Percentiles rank a stretch among this genome's conserved stretches.
These are phyloP conservation scores for Rubia tinctorum DNA, from an alignment of 305 asterid species.

Conservation along the genomic window DNA sequence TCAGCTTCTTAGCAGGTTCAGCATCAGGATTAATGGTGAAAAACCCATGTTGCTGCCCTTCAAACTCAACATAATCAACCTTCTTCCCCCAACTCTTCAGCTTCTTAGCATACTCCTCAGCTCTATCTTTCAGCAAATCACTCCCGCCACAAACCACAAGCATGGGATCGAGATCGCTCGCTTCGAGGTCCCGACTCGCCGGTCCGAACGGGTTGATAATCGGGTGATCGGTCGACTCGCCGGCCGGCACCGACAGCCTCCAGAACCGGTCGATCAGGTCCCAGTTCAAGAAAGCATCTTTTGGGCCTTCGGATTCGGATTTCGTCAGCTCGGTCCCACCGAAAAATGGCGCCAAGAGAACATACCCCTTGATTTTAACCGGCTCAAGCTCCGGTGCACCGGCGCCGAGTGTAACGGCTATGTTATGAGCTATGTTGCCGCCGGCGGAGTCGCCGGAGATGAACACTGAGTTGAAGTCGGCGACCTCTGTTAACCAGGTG, in stretches of 20 bases:
- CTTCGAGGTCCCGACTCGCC: slow-evolving; percentile 37
- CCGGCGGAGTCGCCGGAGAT: slow-evolving; percentile 82
- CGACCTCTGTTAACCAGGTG: slow-evolving; percentile 49
- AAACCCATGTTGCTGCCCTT: slow-evolving; percentile 83
- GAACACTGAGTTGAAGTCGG: slow-evolving; percentile 51
- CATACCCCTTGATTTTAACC: slow-evolving; percentile 56
- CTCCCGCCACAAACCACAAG: slow-evolving; percentile 55
- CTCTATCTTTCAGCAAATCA: slow-evolving; percentile 68
- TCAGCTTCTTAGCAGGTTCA: slow-evolving; percentile 37
- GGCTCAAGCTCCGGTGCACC: slow-evolving; percentile 45
- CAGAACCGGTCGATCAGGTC: slow-evolving; percentile 82
- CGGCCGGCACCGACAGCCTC: slow-evolving; percentile 59
- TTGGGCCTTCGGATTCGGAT: slow-evolving; percentile 65
- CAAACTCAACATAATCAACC: slow-evolving; percentile 63
- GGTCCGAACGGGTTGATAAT: slow-evolving; percentile 72
- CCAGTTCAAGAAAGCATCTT: slow-evolving; percentile 58
- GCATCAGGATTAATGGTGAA: slow-evolving; percentile 61
- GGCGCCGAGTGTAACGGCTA: slow-evolving; percentile 47
- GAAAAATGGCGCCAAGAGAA: slow-evolving; percentile 60
- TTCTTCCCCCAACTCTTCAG: slow-evolving; percentile 51
- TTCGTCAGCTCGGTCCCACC: slow-evolving; percentile 56
- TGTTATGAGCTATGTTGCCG: slow-evolving; percentile 62
- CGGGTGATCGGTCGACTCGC: slow-evolving; percentile 57
- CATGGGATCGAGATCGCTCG: slow-evolving; percentile 48
- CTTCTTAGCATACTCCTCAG: slow-evolving; percentile 42